Conservation (phyloP, 805 yeast genomes). For the Wickerhamomyces sydowiorum region DNA sequence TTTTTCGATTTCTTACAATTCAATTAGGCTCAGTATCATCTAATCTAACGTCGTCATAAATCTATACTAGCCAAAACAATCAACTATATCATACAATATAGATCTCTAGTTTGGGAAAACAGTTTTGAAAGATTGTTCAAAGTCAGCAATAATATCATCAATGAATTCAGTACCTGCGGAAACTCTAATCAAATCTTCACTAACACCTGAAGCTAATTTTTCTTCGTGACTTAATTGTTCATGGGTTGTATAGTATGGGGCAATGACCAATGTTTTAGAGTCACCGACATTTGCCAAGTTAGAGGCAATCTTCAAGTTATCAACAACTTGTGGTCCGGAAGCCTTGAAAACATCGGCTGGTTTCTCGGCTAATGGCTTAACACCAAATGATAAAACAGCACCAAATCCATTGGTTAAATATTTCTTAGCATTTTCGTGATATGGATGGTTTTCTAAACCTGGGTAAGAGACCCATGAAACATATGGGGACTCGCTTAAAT, state of each 20-base stretch:
- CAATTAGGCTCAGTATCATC: no score
- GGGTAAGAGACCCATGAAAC: slow-evolving; percentile 92
- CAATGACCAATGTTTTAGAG: slow-evolving; percentile 88
- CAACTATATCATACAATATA: not conserved
- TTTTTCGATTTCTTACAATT: no score
- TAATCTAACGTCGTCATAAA: no score
- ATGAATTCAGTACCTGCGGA: slow-evolving; percentile 89
- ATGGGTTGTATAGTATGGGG: slow-evolving; percentile 95
- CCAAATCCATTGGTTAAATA: slow-evolving; percentile 80
- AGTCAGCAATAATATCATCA: slow-evolving; percentile 86
- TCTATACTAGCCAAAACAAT: no score
- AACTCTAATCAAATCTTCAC: slow-evolving; percentile 82
- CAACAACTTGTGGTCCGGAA: slow-evolving; percentile 81
- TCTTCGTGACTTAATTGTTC: slow-evolving; percentile 83
- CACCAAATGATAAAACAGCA: slow-evolving; percentile 86
- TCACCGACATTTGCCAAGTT: slow-evolving; percentile 97
- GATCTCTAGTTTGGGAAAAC: slow-evolving; percentile 34
- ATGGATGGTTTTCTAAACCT: slow-evolving; percentile 73
- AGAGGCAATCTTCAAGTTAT: slow-evolving; percentile 76
- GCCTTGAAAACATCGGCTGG: slow-evolving; percentile 57
- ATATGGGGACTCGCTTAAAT: slow-evolving; percentile 63
- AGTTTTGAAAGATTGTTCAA: slow-evolving; percentile 74
- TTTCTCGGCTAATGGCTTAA: slow-evolving; percentile 55
- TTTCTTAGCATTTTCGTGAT: slow-evolving; percentile 78
- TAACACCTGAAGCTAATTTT: slow-evolving; percentile 78